phyloP scores from a whole-genome alignment of 164 flowering plant species.

The Paratinospora sagittata region DNA sequence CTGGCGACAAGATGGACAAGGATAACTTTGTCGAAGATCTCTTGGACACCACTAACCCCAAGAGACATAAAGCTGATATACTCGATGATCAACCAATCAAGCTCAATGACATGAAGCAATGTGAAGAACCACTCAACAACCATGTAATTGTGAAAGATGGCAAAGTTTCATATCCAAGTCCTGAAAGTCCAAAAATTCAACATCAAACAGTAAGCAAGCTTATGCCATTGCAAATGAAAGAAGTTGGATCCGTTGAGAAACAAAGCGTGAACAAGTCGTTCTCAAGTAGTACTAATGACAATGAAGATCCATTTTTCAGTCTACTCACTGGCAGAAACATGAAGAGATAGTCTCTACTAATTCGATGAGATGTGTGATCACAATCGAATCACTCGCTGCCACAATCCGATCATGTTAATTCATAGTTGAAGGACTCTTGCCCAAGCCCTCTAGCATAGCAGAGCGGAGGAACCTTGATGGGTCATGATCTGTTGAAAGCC shows the following conservation, averaged over 20 bases:
- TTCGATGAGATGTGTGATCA: neutral
- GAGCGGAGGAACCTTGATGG: no score
- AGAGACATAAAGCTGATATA: slow-evolving; percentile 8
- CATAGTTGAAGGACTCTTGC: no score
- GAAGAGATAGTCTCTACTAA: slow-evolving; percentile 38
- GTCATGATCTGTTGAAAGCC: no score
- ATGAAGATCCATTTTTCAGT: slow-evolving; percentile 41
- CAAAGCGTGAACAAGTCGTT: neutral
- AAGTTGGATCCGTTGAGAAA: slow-evolving; percentile 5
- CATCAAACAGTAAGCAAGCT: slow-evolving; percentile 12
- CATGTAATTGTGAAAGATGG: neutral
- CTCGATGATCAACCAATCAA: slow-evolving; percentile 5
- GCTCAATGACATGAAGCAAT: neutral
- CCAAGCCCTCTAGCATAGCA: no score
- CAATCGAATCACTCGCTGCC: no score
- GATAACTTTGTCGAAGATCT: slow-evolving; percentile 5
- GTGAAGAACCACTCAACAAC: neutral
- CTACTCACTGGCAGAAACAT: slow-evolving; percentile 39
- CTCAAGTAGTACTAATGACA: slow-evolving; percentile 7
- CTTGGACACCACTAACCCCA: neutral
- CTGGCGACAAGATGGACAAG: neutral
- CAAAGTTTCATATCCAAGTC: slow-evolving; percentile 9
- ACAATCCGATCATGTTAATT: no score
- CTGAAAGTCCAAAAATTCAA: slow-evolving; percentile 15
- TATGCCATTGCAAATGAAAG: slow-evolving; percentile 15